Evolutionary conservation across 257 asterid species (phyloP).

Genomic region (Cynanchum wilfordii): DNA sequence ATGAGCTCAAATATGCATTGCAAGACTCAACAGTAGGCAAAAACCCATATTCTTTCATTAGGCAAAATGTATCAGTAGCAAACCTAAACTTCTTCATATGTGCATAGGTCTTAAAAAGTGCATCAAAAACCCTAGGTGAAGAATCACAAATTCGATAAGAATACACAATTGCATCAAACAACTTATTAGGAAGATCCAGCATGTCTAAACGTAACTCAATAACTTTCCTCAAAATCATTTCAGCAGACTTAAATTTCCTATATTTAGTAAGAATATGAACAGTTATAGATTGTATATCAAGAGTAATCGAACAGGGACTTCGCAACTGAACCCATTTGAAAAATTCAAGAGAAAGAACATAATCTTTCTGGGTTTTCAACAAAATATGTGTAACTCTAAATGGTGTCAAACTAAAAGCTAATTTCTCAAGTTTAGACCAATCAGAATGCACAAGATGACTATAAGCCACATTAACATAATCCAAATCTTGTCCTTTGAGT

Average conservation of each 20-base stretch:
- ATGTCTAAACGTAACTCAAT: slow-evolving; percentile 31
- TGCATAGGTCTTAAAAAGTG: slow-evolving; percentile 71
- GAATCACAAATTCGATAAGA: slow-evolving; percentile 77
- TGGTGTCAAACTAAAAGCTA: slow-evolving; percentile 50
- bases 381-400: slow-evolving; percentile 74
- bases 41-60: slow-evolving; percentile 83
- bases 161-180: slow-evolving; percentile 68
- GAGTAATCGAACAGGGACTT: slow-evolving; percentile 44
- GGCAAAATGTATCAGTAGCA: slow-evolving; percentile 55
- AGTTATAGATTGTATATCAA: slow-evolving; percentile 51
- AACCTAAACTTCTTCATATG: slow-evolving; percentile 70
- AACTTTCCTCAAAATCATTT: slow-evolving; percentile 48
- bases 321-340: slow-evolving; percentile 71
- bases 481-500: slow-evolving; percentile 79
- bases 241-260: slow-evolving; percentile 73
- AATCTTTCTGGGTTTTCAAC: slow-evolving; percentile 65
- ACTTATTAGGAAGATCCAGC: slow-evolving; percentile 39
- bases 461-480: slow-evolving; percentile 62
- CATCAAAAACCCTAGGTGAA: slow-evolving; percentile 74
- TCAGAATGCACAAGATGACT: slow-evolving; percentile 83
- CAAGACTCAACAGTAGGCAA: slow-evolving; percentile 82
- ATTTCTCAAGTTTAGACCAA: slow-evolving; percentile 57
- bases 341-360: slow-evolving; percentile 64
- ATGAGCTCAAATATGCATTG: slow-evolving; percentile 65
- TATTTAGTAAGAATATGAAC: slow-evolving; percentile 71